Evolutionary conservation across 352 stramenopile species (phyloP).

Genomic region (Globisporangium solare): DNA sequence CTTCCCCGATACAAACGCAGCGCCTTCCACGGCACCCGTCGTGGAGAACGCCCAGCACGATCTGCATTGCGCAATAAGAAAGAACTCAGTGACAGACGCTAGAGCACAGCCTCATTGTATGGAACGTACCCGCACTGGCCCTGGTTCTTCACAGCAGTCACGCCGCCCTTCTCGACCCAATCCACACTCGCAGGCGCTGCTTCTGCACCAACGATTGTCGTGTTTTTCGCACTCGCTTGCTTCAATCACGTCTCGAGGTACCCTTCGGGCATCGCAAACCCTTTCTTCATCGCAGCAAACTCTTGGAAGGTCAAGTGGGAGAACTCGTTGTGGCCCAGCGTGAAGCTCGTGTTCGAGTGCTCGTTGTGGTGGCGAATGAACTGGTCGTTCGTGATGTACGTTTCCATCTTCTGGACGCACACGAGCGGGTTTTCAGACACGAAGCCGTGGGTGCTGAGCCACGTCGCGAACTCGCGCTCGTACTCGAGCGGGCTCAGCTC

Average conservation of each 20-base stretch:
- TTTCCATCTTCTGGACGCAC: conserved; percentile 18
- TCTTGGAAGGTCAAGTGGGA: conserved; percentile 29
- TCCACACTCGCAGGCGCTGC: conserved; percentile 16
- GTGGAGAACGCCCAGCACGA: conserved; percentile 98
- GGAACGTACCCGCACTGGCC: conserved; percentile 78
- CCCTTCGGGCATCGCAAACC: conserved; percentile 14
- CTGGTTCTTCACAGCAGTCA: conserved; percentile 90
- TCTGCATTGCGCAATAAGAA: conserved; percentile 6
- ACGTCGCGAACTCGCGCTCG: conserved; percentile 21
- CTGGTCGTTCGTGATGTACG: conserved; percentile 24
- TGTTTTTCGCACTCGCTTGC: background rate
- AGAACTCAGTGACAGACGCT: background rate
- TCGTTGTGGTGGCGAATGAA: conserved; percentile 24
- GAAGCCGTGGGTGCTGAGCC: conserved; percentile 13
- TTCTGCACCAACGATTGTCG: background rate
- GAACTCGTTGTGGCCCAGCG: conserved; percentile 28
- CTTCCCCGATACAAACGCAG: conserved; percentile 74
- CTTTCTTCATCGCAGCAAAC: conserved; percentile 18
- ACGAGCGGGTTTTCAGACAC: conserved; percentile 16
- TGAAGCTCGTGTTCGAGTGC: conserved; percentile 14
- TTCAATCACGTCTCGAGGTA: conserved; percentile 15
- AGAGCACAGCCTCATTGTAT: background rate
- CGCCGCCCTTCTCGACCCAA: conserved; percentile 35
- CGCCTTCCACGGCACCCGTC: conserved; percentile 87
- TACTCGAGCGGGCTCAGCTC: conserved; percentile 15